Evolutionary conservation across 179 eudicot species (phyloP), one percentile per base, ranked within the genome.

Genomic region (Heliamphora pulchella): DNA sequence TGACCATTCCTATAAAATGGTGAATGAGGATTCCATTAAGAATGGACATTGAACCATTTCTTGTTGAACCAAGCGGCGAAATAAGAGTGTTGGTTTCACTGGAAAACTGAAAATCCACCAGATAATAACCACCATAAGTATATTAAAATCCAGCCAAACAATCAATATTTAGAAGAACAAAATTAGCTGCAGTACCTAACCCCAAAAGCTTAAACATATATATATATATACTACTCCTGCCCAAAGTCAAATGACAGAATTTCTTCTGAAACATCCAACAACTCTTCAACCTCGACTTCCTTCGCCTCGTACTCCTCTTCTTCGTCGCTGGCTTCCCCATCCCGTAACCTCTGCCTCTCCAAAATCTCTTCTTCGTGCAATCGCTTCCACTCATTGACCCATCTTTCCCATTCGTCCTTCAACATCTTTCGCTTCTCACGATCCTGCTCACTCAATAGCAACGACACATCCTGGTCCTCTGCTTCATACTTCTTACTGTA

Each of bases 401-500:
- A 94, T 58, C 87, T 84, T 0, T 89, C 90, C 98, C 98, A 94
- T 71, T 91, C 96, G 51, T 92, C 97, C 89, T 90, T 91, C 85
- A 93, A 78, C 84, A 79, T 69, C 86, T 83, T 90, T 70, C 94
- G 83, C 88, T 89, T 93, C 90, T 93, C 97, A 0, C 98, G 89
- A 8, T 94, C 98, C 85, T 94, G 96, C 83, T 93, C 96, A 22
- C 97, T 91, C 78, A 93, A 83, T 10, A 87, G 82, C 86, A 90
- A 41, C 0, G 96, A 91, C 18, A 94, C 94, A 65, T 94, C 98
- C 71, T 94, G 97, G 80, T 92, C 97, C 79, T 94, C 94, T 0
- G 89, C 94, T 78, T 94, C 98, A 44, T 93, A 93, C 81, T 89
- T 94, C 89, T 91, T 94, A 80, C 94, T 93, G 84, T 91, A 94